Conservation (phyloP, 2,329 filamentous ascomycete genomes). For the Pezicula radicicola region DNA sequence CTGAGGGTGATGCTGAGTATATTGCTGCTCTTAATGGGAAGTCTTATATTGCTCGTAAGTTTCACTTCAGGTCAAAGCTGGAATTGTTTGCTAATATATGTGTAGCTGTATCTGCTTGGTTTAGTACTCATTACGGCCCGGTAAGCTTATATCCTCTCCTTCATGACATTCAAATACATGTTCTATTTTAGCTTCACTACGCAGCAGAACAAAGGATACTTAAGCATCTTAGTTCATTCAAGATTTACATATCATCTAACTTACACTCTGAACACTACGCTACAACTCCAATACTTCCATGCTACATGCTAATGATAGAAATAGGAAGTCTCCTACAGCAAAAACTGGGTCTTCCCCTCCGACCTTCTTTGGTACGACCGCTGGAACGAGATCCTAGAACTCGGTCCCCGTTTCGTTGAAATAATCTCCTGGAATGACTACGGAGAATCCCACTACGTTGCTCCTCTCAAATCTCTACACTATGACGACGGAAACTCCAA, state of each 20-base stretch:
- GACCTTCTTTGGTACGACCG: constrained; percentile 56
- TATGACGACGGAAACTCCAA: constrained; percentile 32
- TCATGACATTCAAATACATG: no score
- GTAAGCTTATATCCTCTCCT: constrained; percentile 33
- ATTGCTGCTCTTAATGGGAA: constrained; percentile 14
- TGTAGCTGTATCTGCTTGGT: constrained; percentile 34
- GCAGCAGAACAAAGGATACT: no score
- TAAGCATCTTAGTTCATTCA: no score
- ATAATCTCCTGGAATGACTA: constrained; percentile 32
- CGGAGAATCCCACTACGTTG: constrained; percentile 42
- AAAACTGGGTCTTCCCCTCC: constrained; percentile 61
- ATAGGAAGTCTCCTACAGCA: constrained; percentile 15
- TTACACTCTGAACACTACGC: no score
- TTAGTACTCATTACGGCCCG: constrained; percentile 31
- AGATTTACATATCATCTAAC: no score
- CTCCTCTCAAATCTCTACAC: constrained; percentile 36
- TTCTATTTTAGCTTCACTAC: no score
- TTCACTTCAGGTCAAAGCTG: not conserved
- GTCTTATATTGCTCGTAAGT: constrained; percentile 18
- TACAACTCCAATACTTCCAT: no score
- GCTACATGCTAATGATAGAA: constrained; percentile 15
- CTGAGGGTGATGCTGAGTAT: constrained; percentile 14
- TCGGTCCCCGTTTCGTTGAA: constrained; percentile 41
- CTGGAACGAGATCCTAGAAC: constrained; percentile 43
- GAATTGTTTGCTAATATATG: not conserved